Conservation (phyloP, 371 early-diverging fungal genomes). For the Apophysomyces elegans region DNA sequence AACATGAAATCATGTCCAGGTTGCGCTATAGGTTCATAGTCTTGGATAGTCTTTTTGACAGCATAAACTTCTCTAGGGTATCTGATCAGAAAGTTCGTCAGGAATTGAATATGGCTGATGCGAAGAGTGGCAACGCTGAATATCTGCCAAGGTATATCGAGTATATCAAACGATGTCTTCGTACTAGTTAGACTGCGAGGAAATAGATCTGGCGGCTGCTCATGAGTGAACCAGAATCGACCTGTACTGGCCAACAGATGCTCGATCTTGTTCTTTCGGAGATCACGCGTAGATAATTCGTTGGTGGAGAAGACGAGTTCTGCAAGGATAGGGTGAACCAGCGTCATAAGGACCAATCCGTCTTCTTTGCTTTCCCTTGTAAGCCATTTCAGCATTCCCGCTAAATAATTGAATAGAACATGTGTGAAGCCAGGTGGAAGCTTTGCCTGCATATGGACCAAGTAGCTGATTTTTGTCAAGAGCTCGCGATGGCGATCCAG, state of each 20-base stretch:
- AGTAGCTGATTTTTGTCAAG: conserved; percentile 49
- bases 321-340: conserved; percentile 58
- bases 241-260: conserved; percentile 57
- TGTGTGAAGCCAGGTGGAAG: conserved; percentile 63
- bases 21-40: conserved; percentile 45
- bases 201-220: conserved; percentile 59
- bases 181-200: conserved; percentile 41
- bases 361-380: conserved; percentile 51
- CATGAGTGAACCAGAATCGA: conserved; percentile 65
- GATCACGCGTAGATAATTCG: conserved; percentile 61
- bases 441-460: conserved; percentile 57
- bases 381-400: conserved; percentile 67
- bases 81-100: conserved; percentile 60
- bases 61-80: conserved; percentile 63
- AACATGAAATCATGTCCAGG: background rate
- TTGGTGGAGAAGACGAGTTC: conserved; percentile 63
- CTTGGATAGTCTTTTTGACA: conserved; percentile 56
- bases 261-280: conserved; percentile 70
- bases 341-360: conserved; percentile 47
- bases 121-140: conserved; percentile 62
- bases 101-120: conserved; percentile 66
- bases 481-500: conserved; percentile 43
- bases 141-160: conserved; percentile 56
- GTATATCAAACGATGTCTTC: conserved; percentile 35
- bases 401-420: conserved; percentile 65